Base-by-base conservation (phyloP, 2,329 filamentous ascomycete species). In the Dothideomycetes sp. region DNA sequence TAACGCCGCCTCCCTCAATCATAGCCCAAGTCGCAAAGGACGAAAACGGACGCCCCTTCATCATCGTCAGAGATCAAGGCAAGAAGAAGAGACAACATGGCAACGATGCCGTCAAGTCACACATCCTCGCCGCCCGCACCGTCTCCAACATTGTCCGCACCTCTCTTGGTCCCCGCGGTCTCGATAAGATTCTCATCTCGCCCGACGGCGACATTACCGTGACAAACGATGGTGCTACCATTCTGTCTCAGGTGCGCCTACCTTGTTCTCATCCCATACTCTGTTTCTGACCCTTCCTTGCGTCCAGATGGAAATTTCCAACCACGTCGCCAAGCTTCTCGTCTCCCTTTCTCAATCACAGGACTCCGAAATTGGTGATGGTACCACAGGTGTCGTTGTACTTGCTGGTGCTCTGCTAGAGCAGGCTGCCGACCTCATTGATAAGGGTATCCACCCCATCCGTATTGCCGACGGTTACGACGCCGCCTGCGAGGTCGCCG, bases 371-470 rank as follows among this genome's bases (percentile, higher is more conserved):
- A 98, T 98, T 57, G 91, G 91, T 59, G 91, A 98, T 62, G 91
- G 91, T 50, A 98, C 91, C 48, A 98, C 91, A 1, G 91, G 91
- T 63, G 91, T 98, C 11, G 91, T 98, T 37, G 93, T 98, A 34
- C 70, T 98, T 52, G 91, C 91, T 11, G 91, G 89, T 49, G 88
- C 91, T 47, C 77, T 98, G 49, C 73, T 98, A 47, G 93, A 98
- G 67, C 89, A 96, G 68, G 91, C 91, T 13, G 86, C 89, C 48
- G 91, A 95, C 61, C 77, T 98, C 53, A 96, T 98, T 63, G 93
- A 98, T 74, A 98, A 98, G 76, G 93, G 91, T 60, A 98, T 98
- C 56, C 91, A 98, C 68, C 91, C 91, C 47, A 98, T 98, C 62
- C 76, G 93, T 54, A 96, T 98, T 67, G 93, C 93, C 50, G 91